These are phyloP conservation scores for Blastobotrys arbuscula DNA, from an alignment of 1,139 yeast genomes.

Conservation along the genomic window DNA sequence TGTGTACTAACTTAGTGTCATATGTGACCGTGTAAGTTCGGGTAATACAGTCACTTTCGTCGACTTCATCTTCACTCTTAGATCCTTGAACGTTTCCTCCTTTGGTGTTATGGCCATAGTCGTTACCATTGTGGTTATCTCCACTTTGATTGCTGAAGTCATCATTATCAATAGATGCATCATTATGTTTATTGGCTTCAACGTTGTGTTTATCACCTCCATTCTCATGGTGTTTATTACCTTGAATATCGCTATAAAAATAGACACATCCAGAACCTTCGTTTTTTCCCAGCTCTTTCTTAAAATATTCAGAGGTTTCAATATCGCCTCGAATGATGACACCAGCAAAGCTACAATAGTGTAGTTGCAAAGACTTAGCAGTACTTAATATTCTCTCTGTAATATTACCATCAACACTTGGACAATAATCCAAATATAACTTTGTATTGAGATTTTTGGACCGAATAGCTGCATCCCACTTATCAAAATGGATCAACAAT, in stretches of 20 bases:
- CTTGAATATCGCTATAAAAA: background rate
- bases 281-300: background rate
- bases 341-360: background rate
- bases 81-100: too few species aligned
- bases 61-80: background rate
- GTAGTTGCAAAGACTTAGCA: background rate
- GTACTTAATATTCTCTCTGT: background rate
- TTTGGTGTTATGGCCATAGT: background rate
- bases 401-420: background rate
- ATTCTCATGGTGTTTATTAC: too few species aligned
- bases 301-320: background rate
- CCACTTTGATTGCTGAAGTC: background rate
- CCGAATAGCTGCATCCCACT: background rate
- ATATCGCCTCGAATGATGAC: background rate
- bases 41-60: background rate
- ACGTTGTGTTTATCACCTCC: too few species aligned
- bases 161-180: background rate
- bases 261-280: background rate
- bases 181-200: too few species aligned
- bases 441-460: background rate
- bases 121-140: background rate
- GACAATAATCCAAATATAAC: background rate
- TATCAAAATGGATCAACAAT: background rate
- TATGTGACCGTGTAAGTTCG: background rate
- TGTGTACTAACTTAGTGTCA: background rate